Evolutionary conservation across 2,329 filamentous ascomycete species (phyloP).

Genomic region (Pseudogymnoascus sp.): DNA sequence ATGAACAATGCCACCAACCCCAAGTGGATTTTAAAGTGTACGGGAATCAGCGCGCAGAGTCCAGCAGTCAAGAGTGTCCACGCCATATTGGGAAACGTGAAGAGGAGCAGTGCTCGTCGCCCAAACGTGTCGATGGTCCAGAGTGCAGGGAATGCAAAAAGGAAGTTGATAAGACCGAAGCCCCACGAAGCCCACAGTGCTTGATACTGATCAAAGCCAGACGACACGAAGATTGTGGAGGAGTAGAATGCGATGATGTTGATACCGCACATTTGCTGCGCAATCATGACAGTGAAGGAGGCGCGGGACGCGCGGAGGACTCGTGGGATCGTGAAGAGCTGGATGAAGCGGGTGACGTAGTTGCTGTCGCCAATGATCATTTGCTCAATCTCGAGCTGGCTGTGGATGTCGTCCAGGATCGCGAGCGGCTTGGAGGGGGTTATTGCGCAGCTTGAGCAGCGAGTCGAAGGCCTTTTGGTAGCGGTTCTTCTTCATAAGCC

Average conservation of each 20-base stretch:
- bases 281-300: slow-evolving; percentile 68
- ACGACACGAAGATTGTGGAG: slow-evolving; percentile 52
- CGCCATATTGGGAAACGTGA: slow-evolving; percentile 60
- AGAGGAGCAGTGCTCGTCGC: slow-evolving; percentile 54
- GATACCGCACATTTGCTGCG: slow-evolving; percentile 24
- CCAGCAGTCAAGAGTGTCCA: slow-evolving; percentile 44
- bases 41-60: slow-evolving; percentile 41
- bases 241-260: slow-evolving; percentile 68
- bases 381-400: slow-evolving; percentile 54
- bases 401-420: slow-evolving; percentile 60
- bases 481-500: slow-evolving; percentile 60
- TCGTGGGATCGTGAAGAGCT: slow-evolving; percentile 62
- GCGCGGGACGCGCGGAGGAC: slow-evolving; percentile 66
- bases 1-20: slow-evolving; percentile 37
- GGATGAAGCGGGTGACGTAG: slow-evolving; percentile 54
- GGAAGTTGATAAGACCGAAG: slow-evolving; percentile 57
- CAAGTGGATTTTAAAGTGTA: slow-evolving; percentile 27
- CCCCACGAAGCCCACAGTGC: slow-evolving; percentile 56
- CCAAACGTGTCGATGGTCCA: slow-evolving; percentile 64
- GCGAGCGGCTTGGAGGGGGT: slow-evolving; percentile 50
- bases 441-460: slow-evolving; percentile 45
- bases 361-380: slow-evolving; percentile 42
- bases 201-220: slow-evolving; percentile 42
- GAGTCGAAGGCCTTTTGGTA: slow-evolving; percentile 55
- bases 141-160: slow-evolving; percentile 56